Conservation (phyloP, 2,329 filamentous ascomycete genomes). For the Aspergillus latus region DNA sequence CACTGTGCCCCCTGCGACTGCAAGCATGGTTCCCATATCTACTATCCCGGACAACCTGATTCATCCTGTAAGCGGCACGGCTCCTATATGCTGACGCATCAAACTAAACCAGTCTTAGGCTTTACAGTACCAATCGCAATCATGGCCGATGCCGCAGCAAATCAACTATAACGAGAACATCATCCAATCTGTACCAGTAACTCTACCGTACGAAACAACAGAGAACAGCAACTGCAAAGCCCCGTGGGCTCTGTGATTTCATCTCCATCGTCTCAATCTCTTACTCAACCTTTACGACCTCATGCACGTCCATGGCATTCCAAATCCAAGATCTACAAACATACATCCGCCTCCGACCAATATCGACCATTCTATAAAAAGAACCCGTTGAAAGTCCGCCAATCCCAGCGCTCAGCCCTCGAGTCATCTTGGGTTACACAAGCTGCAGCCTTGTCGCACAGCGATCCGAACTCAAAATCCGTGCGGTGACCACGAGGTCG, state of each 20-base stretch:
- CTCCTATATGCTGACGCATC: not conserved
- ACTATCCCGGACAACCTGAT: conserved; percentile 37
- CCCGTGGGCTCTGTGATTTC: not conserved
- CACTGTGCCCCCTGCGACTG: conserved; percentile 30
- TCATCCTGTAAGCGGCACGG: conserved; percentile 33
- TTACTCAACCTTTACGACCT: not conserved
- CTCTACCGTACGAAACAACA: not conserved
- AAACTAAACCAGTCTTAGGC: conserved; percentile 20
- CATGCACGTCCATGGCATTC: not conserved
- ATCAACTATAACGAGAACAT: conserved; percentile 25
- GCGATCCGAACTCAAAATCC: not conserved
- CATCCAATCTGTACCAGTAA: not conserved
- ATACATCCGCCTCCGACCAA: not conserved
- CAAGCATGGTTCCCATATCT: conserved; percentile 36
- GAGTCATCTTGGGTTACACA: not conserved
- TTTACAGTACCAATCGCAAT: conserved; percentile 41
- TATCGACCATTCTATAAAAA: not conserved
- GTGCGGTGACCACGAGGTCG: not conserved
- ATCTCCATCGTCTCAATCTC: not conserved
- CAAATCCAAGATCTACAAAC: not conserved
- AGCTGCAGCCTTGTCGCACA: conserved; percentile 6
- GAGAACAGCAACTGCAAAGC: not conserved
- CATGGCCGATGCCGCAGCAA: conserved; percentile 42
- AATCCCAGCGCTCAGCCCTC: not conserved
- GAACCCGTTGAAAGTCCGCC: not conserved